These are phyloP conservation scores for Nicotiana undulata DNA, from an alignment of 257 asterid species.

Conservation along the genomic window DNA sequence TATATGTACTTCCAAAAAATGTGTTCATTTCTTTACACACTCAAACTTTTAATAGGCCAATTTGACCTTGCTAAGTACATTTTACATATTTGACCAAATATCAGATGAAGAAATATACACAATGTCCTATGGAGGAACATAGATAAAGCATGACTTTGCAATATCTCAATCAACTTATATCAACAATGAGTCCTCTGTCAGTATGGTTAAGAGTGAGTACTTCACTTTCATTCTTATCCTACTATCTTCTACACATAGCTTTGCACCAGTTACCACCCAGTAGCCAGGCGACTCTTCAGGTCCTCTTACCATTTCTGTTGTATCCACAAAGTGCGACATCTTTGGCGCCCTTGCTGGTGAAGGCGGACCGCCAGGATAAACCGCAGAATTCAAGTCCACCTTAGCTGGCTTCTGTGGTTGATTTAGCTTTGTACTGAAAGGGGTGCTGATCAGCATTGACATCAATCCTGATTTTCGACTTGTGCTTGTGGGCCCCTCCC, in stretches of 20 bases:
- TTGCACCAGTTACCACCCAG: slow-evolving; percentile 93
- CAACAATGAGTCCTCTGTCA: slow-evolving; percentile 62
- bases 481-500: slow-evolving; percentile 69
- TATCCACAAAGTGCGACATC: slow-evolving; percentile 78
- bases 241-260: slow-evolving; percentile 71
- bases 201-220: slow-evolving; percentile 70
- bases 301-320: slow-evolving; percentile 81
- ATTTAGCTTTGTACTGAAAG: slow-evolving; percentile 51
- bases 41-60: background rate
- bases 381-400: slow-evolving; percentile 74
- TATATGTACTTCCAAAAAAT: background rate
- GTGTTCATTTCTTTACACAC: background rate
- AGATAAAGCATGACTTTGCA: slow-evolving; percentile 4
- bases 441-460: slow-evolving; percentile 66
- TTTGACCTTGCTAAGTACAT: background rate
- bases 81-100: background rate
- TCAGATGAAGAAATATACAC: background rate
- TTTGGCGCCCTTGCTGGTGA: slow-evolving; percentile 68
- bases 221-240: slow-evolving; percentile 70
- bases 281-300: slow-evolving; percentile 86
- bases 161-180: slow-evolving; percentile 22
- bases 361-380: slow-evolving; percentile 90
- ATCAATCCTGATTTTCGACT: slow-evolving; percentile 73
- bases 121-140: background rate
- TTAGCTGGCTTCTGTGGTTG: slow-evolving; percentile 47